A percentile compares a stretch with the other conserved stretches of the same genome.
These are phyloP conservation scores for Cucumis cinereus DNA, from an alignment of 306 rosid genomes.

Conservation along the genomic window DNA sequence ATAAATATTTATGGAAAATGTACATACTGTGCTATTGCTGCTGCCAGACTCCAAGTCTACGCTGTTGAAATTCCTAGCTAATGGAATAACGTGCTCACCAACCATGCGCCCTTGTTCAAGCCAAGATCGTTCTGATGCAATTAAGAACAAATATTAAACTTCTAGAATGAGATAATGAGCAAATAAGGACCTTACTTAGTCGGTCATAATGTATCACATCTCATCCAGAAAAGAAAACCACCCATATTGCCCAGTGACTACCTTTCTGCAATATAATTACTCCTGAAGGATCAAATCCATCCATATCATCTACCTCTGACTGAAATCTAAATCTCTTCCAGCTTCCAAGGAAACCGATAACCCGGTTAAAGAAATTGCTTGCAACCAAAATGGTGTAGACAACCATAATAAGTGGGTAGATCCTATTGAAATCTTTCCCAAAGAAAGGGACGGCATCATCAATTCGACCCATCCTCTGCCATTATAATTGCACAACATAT, in stretches of 20 bases:
- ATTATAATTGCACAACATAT: constrained; percentile 19
- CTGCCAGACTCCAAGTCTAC: constrained; percentile 49
- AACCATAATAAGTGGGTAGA: constrained; percentile 96
- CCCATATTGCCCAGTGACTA: background rate
- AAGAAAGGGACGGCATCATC: constrained; percentile 80
- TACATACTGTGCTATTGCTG: constrained; percentile 46
- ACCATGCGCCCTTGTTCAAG: constrained; percentile 80
- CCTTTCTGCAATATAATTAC: constrained; percentile 89
- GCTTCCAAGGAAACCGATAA: constrained; percentile 71
- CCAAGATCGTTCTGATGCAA: constrained; percentile 62
- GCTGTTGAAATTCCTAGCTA: constrained; percentile 67
- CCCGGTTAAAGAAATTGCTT: constrained; percentile 72
- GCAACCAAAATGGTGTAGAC: constrained; percentile 90
- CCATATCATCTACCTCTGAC: constrained; percentile 81
- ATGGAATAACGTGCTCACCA: constrained; percentile 88
- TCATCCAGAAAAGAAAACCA: background rate
- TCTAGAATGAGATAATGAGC: background rate
- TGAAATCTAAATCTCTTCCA: constrained; percentile 74
- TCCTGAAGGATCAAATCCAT: constrained; percentile 91
- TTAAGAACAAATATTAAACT: constrained; percentile 1
- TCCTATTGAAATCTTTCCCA: constrained; percentile 66
- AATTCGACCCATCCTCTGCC: constrained; percentile 93
- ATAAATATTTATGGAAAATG: background rate
- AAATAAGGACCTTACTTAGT: background rate
- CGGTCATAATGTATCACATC: background rate